These are phyloP conservation scores for Filobasidium uniguttulatum DNA, from an alignment of 1,284 basidiomycete genomes.

Conservation along the genomic window DNA sequence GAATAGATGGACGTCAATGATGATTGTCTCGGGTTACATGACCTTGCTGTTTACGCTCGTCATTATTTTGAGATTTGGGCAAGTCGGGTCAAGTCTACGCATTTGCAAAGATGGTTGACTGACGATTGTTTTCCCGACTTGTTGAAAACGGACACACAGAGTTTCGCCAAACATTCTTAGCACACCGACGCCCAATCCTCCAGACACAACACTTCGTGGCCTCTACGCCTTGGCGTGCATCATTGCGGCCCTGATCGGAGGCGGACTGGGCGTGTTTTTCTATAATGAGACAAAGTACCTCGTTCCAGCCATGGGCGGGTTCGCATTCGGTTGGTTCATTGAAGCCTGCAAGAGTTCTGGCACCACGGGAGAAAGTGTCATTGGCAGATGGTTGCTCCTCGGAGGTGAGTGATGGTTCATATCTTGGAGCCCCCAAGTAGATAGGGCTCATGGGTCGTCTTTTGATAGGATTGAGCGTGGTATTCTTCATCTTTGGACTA, in stretches of 20 bases:
- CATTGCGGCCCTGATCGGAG: conserved; percentile 68
- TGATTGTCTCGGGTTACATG: conserved; percentile 79
- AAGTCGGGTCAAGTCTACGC: conserved; percentile 17
- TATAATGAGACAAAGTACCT: conserved; percentile 70
- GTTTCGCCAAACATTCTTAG: conserved; percentile 39
- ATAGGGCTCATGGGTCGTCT: neutral
- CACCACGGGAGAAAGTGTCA: conserved; percentile 56
- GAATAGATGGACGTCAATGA: conserved; percentile 90
- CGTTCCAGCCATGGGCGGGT: conserved; percentile 78
- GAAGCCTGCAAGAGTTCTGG: conserved; percentile 72
- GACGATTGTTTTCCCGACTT: neutral
- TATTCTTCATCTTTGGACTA: conserved; percentile 50
- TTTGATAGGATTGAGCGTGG: conserved; percentile 35
- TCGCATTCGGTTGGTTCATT: conserved; percentile 72
- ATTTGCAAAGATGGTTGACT: neutral
- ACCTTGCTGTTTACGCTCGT: conserved; percentile 71
- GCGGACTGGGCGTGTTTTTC: conserved; percentile 74
- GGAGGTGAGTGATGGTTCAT: conserved; percentile 46
- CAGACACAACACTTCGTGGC: conserved; percentile 61
- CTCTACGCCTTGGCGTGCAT: conserved; percentile 73
- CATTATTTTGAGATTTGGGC: conserved; percentile 77
- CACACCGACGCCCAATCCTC: conserved; percentile 59
- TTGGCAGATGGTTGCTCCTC: conserved; percentile 69
- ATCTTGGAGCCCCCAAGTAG: too few species aligned
- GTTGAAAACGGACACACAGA: conserved; percentile 5